A percentile compares a stretch with the other conserved stretches of the same genome.
These are phyloP conservation scores for Amanita molliuscula DNA, from an alignment of 768 basidiomycete genomes.

Conservation along the genomic window DNA sequence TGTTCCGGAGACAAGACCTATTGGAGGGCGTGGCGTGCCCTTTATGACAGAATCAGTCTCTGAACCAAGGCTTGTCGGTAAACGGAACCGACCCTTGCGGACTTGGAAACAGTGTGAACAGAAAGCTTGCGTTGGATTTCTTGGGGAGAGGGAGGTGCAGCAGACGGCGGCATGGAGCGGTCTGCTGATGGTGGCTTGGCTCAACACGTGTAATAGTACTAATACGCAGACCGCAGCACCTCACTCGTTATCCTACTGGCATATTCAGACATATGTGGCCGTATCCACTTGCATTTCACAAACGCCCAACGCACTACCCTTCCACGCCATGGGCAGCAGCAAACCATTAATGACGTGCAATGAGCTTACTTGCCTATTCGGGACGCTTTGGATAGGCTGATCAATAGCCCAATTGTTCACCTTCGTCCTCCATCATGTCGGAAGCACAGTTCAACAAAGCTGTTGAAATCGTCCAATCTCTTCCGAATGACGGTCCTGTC, in stretches of 20 bases:
- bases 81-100: constrained; percentile 29
- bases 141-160: constrained; percentile 70
- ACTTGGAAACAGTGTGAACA: constrained; percentile 51
- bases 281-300: background rate
- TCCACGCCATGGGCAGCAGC: background rate
- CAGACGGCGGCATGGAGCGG: constrained; percentile 26
- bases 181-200: background rate
- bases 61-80: background rate
- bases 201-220: background rate
- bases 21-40: constrained; percentile 12
- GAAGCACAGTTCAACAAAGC: constrained; percentile 70
- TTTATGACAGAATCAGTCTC: constrained; percentile 6
- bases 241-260: background rate
- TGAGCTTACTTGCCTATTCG: constrained; percentile 9
- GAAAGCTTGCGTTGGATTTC: constrained; percentile 84
- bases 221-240: background rate
- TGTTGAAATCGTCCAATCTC: constrained; percentile 47
- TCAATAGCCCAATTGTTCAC: constrained; percentile 6
- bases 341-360: constrained; percentile 1
- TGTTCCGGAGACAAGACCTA: constrained; percentile 49
- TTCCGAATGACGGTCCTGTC: constrained; percentile 77
- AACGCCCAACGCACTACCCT: background rate
- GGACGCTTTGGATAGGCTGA: constrained; percentile 7
- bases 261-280: background rate
- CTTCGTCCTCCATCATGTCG: constrained; percentile 39